Evolutionary conservation across 2,329 filamentous ascomycete genomes (phyloP).

Genomic region (Xylaria hypoxylon): DNA sequence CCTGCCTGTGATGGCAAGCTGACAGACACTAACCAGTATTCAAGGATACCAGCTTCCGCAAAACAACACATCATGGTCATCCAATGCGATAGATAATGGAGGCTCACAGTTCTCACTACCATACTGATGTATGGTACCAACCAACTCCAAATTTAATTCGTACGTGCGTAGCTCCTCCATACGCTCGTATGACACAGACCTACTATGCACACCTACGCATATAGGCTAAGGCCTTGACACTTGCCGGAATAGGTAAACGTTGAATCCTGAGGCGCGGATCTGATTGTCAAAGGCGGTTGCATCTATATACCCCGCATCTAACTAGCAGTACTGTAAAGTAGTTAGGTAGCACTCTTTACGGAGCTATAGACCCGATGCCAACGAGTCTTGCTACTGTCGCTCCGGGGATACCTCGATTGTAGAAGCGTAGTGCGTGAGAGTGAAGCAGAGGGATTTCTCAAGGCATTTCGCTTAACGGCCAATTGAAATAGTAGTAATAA

Average conservation of each 20-base stretch:
- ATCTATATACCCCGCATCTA: conserved; percentile 5
- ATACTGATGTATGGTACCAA: background rate
- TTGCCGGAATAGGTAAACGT: conserved; percentile 29
- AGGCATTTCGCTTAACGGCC: background rate
- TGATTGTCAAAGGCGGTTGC: background rate
- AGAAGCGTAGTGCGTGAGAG: too few species aligned
- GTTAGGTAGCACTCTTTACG: conserved; percentile 1
- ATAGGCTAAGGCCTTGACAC: conserved; percentile 13
- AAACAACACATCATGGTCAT: conserved; percentile 4
- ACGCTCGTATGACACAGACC: conserved; percentile 4
- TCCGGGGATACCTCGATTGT: too few species aligned
- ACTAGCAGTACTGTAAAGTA: conserved; percentile 3
- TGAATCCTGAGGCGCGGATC: conserved; percentile 7
- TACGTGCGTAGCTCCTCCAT: background rate
- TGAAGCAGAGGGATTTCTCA: background rate
- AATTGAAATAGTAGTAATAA: background rate
- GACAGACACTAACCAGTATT: too few species aligned
- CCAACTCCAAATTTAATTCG: background rate
- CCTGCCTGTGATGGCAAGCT: too few species aligned
- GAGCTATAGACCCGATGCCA: background rate
- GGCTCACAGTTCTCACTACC: background rate
- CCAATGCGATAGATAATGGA: background rate
- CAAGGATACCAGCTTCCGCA: too few species aligned
- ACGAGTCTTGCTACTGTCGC: too few species aligned
- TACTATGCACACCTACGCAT: background rate